Evolutionary conservation across 2,329 filamentous ascomycete genomes (phyloP).

Genomic region (Aspergillus clavatus): DNA sequence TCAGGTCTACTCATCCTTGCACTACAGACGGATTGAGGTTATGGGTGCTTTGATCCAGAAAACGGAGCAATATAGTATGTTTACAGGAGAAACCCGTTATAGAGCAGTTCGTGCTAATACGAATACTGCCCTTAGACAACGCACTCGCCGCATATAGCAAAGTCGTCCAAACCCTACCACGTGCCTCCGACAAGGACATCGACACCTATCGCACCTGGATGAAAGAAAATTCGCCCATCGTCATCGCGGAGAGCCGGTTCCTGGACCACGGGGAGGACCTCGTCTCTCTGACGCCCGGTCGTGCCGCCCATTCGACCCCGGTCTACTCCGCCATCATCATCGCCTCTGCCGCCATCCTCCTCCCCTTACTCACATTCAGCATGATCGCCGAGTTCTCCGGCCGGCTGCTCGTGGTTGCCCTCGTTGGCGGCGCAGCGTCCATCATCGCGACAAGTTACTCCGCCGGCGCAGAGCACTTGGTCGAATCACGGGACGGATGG

Average conservation of each 20-base stretch:
- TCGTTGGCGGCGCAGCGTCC: slow-evolving; percentile 48
- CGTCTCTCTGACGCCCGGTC: slow-evolving; percentile 28
- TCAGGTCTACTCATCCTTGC: slow-evolving; percentile 50
- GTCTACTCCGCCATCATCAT: slow-evolving; percentile 42
- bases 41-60: slow-evolving; percentile 54
- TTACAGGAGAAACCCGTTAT: background rate
- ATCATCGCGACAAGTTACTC: slow-evolving; percentile 36
- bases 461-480: slow-evolving; percentile 30
- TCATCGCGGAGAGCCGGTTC: slow-evolving; percentile 49
- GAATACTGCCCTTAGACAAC: slow-evolving; percentile 31
- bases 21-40: slow-evolving; percentile 51
- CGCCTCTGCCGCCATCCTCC: slow-evolving; percentile 49
- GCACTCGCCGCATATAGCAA: slow-evolving; percentile 45
- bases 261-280: slow-evolving; percentile 48
- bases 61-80: slow-evolving; percentile 58
- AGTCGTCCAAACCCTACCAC: slow-evolving; percentile 43
- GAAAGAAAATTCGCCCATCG: slow-evolving; percentile 46
- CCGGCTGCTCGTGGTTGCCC: slow-evolving; percentile 53
- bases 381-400: slow-evolving; percentile 54
- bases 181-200: slow-evolving; percentile 46
- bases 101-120: background rate
- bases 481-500: slow-evolving; percentile 39
- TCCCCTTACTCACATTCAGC: slow-evolving; percentile 56
- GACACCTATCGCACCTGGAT: slow-evolving; percentile 52
- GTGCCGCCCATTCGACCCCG: slow-evolving; percentile 17